A percentile compares a stretch with the other conserved stretches of the same genome.
Conservation (phyloP, 2,329 filamentous ascomycete species). For the Diaporthe sp. region DNA sequence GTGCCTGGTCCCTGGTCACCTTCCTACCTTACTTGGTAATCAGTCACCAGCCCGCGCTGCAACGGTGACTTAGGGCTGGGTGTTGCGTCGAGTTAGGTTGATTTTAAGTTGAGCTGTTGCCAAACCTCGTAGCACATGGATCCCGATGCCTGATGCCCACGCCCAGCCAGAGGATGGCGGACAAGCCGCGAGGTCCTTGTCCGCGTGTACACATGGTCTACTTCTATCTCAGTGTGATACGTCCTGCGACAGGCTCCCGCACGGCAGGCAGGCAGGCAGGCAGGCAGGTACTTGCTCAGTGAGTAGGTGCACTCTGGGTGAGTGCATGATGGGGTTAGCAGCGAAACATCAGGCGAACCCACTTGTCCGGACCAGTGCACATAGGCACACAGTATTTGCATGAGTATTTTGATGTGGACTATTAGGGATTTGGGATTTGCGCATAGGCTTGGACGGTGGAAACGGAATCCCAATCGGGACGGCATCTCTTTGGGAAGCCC, state of each 20-base stretch:
- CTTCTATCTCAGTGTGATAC: background rate
- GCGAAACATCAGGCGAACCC: conserved; percentile 10
- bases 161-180: background rate
- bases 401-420: background rate
- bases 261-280: background rate
- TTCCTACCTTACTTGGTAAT: background rate
- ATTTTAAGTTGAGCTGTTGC: background rate
- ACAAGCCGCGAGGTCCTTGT: background rate
- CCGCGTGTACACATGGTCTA: background rate
- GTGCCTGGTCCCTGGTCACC: conserved; percentile 7
- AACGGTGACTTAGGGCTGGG: conserved; percentile 9
- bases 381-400: background rate
- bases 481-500: conserved; percentile 1
- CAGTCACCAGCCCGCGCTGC: conserved; percentile 9
- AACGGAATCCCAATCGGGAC: conserved; percentile 37
- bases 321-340: background rate
- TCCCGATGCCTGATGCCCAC: background rate
- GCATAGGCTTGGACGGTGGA: conserved; percentile 17
- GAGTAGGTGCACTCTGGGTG: background rate
- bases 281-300: background rate
- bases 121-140: background rate
- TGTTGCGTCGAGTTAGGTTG: background rate
- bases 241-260: background rate
- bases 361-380: background rate
- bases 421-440: background rate